Conservation (phyloP, 768 basidiomycete genomes). For the Calvatia gigantea region DNA sequence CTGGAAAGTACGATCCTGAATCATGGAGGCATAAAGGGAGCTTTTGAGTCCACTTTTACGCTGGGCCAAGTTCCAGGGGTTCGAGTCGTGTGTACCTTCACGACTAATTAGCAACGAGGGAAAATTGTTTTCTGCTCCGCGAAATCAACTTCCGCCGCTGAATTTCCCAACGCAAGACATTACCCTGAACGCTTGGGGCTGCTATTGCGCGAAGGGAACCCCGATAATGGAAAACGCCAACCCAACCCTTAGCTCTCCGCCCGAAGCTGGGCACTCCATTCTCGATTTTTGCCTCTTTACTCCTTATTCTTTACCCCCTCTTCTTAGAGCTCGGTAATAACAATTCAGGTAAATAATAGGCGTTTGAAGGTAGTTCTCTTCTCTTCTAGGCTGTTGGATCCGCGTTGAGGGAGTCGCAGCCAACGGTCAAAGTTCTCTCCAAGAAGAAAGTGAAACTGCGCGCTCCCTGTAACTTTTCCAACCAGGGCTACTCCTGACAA, state of each 20-base stretch:
- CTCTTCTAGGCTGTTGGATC: too few species aligned
- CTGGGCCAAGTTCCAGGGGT: background rate
- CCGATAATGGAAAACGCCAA: background rate
- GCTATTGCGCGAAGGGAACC: background rate
- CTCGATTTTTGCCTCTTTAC: background rate
- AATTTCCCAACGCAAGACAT: slow-evolving; percentile 5
- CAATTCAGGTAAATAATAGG: too few species aligned
- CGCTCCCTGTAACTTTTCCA: too few species aligned
- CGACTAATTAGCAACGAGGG: background rate
- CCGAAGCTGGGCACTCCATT: background rate
- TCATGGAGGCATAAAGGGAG: background rate
- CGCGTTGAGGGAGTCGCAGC: too few species aligned
- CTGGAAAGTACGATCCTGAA: background rate
- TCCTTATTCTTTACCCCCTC: too few species aligned
- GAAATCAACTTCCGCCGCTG: background rate
- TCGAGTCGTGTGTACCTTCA: background rate
- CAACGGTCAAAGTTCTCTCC: too few species aligned
- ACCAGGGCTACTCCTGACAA: too few species aligned
- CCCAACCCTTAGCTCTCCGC: background rate
- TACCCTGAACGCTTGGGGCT: slow-evolving; percentile 4
- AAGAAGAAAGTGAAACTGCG: too few species aligned
- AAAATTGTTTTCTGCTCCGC: background rate
- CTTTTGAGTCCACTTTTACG: background rate
- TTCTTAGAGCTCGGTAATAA: too few species aligned
- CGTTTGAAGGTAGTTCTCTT: too few species aligned